Percentiles rank a stretch among this genome's conserved stretches.
phyloP scores from a whole-genome alignment of 345 rosid genomes.

The Angophora floribunda region DNA sequence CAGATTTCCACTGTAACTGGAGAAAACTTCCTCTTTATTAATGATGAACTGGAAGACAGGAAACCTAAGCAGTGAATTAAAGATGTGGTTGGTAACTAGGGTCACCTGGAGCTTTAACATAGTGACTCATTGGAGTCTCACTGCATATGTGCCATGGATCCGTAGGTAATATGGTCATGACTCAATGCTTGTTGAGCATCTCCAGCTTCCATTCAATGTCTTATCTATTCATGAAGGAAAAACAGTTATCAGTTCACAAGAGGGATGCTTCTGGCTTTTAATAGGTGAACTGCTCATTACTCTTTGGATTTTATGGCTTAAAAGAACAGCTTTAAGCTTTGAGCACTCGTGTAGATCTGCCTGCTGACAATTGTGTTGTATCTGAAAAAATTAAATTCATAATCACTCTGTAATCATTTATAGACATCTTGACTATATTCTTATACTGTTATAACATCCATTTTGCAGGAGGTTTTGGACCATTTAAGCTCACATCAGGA shows the following conservation, averaged over 20 bases:
- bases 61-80: neutral
- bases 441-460: neutral
- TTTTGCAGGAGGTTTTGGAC: neutral
- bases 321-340: neutral
- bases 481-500: neutral
- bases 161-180: neutral
- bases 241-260: neutral
- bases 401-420: neutral
- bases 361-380: neutral
- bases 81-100: neutral
- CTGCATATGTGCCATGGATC: neutral
- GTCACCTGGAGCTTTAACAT: neutral
- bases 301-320: neutral
- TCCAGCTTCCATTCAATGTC: neutral
- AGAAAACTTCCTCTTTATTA: neutral
- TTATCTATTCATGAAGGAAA: neutral
- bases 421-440: neutral
- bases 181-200: neutral
- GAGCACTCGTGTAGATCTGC: neutral
- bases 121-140: neutral
- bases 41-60: neutral
- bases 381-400: neutral
- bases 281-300: neutral
- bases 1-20: neutral
- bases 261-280: neutral